These are phyloP conservation scores for Pseudohyphozyma bogoriensis DNA, from an alignment of 768 basidiomycete genomes.

Conservation along the genomic window DNA sequence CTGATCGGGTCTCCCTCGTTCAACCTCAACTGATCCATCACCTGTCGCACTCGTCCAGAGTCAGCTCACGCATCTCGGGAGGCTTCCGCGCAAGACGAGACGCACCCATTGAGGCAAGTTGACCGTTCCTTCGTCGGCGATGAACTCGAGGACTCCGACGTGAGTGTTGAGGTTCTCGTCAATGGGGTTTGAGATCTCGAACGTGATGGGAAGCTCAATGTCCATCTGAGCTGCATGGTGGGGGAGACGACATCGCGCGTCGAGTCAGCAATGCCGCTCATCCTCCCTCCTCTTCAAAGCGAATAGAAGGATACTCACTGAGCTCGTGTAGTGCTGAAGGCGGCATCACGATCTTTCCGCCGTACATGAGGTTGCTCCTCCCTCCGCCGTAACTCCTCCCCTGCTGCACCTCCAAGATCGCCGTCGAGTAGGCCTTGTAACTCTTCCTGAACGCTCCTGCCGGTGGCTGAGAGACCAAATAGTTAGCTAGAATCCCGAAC, in stretches of 20 bases:
- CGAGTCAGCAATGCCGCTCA: not conserved
- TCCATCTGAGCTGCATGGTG: slow-evolving; percentile 55
- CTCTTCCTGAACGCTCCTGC: slow-evolving; percentile 80
- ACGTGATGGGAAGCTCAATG: slow-evolving; percentile 87
- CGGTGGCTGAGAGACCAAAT: too few relatives aligned
- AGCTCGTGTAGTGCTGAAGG: slow-evolving; percentile 84
- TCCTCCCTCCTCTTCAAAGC: too few relatives aligned
- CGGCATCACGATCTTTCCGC: slow-evolving; percentile 98
- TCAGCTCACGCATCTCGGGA: not conserved
- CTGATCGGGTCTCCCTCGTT: slow-evolving; percentile 93
- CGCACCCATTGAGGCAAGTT: slow-evolving; percentile 85
- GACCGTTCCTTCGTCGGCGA: slow-evolving; percentile 89
- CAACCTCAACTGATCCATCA: slow-evolving; percentile 93
- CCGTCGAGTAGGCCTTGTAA: slow-evolving; percentile 46
- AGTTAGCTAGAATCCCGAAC: too few relatives aligned
- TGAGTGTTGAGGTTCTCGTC: slow-evolving; percentile 74
- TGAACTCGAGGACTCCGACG: slow-evolving; percentile 96
- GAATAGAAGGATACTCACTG: slow-evolving; percentile 43
- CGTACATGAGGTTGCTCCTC: slow-evolving; percentile 88
- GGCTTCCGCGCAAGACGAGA: not conserved
- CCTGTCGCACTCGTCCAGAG: slow-evolving; percentile 38
- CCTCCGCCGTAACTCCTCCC: slow-evolving; percentile 41
- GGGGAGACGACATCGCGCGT: not conserved
- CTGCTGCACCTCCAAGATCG: slow-evolving; percentile 32
- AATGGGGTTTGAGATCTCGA: slow-evolving; percentile 82